These are phyloP conservation scores for Hypericum androsaemum DNA, from an alignment of 345 rosid species.

Conservation along the genomic window DNA sequence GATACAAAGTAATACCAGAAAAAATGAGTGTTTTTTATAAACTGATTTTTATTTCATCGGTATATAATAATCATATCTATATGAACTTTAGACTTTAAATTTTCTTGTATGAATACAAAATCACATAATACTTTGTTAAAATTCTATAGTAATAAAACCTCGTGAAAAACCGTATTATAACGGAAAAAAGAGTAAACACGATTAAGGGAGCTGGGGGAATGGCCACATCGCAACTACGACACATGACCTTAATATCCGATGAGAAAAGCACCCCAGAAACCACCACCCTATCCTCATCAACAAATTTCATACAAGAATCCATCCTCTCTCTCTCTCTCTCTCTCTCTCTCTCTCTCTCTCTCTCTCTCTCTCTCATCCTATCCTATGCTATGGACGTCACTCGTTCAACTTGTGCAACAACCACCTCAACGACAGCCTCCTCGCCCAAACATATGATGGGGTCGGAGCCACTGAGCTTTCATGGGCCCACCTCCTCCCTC, in stretches of 20 bases:
- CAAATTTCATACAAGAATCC: no score
- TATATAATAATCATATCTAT: no score
- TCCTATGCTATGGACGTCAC: slow-evolving; percentile 8
- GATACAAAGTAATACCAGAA: no score
- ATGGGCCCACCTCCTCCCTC: slow-evolving; percentile 1
- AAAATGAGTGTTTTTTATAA: no score
- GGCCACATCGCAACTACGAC: slow-evolving; percentile 52
- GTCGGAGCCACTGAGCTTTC: slow-evolving; percentile 54
- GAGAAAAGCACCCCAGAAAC: slow-evolving; percentile 40
- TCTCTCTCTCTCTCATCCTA: background rate
- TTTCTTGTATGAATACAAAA: no score
- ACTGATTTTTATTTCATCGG: no score
- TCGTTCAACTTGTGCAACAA: slow-evolving; percentile 37
- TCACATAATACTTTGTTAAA: background rate
- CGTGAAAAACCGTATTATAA: slow-evolving; percentile 1
- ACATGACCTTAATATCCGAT: slow-evolving; percentile 51
- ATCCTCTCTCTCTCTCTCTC: no score
- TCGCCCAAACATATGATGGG: slow-evolving; percentile 33
- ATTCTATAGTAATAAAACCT: background rate
- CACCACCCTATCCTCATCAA: slow-evolving; percentile 18
- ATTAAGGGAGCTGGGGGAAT: slow-evolving; percentile 28
- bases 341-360: background rate
- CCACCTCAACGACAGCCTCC: slow-evolving; percentile 37
- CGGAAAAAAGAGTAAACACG: slow-evolving; percentile 6
- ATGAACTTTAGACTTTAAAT: no score